Conservation (phyloP, 169 alveolate genomes). For the Babesia bigemina region DNA sequence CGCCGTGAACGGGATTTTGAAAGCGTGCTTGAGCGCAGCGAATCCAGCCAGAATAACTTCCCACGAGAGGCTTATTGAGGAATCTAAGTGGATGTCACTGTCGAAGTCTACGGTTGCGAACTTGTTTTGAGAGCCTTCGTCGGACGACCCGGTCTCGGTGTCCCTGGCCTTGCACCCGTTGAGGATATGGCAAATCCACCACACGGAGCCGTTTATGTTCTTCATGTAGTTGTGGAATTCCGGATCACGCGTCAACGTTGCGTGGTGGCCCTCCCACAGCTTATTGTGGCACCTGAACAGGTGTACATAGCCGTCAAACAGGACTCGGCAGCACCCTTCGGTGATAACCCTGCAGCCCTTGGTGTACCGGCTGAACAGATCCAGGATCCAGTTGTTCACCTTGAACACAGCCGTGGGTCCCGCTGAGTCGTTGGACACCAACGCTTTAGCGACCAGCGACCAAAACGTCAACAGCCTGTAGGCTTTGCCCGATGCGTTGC, state of each 20-base stretch:
- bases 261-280: slow-evolving; percentile 31
- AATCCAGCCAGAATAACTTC: slow-evolving; percentile 37
- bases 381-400: slow-evolving; percentile 34
- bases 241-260: slow-evolving; percentile 11
- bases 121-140: neutral
- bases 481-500: slow-evolving; percentile 42
- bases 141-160: slow-evolving; percentile 1
- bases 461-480: slow-evolving; percentile 27
- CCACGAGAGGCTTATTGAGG: slow-evolving; percentile 1
- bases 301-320: slow-evolving; percentile 41
- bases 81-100: neutral
- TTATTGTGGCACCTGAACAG: slow-evolving; percentile 35
- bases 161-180: slow-evolving; percentile 40
- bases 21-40: slow-evolving; percentile 28
- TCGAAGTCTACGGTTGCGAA: slow-evolving; percentile 19
- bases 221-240: slow-evolving; percentile 37
- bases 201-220: slow-evolving; percentile 22
- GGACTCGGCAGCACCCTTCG: slow-evolving; percentile 18
- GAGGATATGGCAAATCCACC: slow-evolving; percentile 15
- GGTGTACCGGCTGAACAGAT: slow-evolving; percentile 27
- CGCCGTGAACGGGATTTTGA: slow-evolving; percentile 53
- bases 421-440: slow-evolving; percentile 6
- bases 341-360: slow-evolving; percentile 27
- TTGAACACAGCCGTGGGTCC: neutral
- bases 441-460: slow-evolving; percentile 18